A percentile compares a stretch with the other conserved stretches of the same genome.
Conservation (phyloP, 2,329 filamentous ascomycete genomes). For the Penicillium sp. region DNA sequence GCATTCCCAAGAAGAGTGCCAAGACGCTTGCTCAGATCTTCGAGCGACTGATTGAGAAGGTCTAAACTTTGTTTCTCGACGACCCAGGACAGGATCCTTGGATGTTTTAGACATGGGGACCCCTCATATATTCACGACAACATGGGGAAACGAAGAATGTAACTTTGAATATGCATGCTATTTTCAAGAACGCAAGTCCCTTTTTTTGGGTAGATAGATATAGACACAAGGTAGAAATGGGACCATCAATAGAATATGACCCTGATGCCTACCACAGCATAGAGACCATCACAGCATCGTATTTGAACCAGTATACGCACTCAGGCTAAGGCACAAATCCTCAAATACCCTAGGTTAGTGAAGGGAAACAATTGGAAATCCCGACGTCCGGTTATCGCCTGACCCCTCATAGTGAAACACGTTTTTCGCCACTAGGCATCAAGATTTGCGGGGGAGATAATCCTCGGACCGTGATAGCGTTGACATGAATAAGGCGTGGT, state of each 20-base stretch:
- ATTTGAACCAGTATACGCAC: not conserved
- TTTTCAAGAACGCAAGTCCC: not conserved
- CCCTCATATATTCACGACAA: not conserved
- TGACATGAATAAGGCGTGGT: not conserved
- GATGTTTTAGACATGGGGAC: not conserved
- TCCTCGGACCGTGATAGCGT: not conserved
- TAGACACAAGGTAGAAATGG: not conserved
- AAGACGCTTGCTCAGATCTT: conserved; percentile 71
- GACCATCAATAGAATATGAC: not conserved
- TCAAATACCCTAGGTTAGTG: not conserved
- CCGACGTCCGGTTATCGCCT: not conserved
- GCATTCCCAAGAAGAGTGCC: conserved; percentile 83
- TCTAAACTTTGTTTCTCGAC: conserved; percentile 27
- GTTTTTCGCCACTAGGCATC: not conserved
- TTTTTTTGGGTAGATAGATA: not conserved
- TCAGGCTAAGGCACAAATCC: not conserved
- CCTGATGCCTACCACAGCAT: not conserved
- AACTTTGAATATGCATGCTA: conserved; percentile 2
- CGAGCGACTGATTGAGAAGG: conserved; percentile 67
- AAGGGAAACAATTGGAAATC: not conserved
- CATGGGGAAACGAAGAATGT: not conserved
- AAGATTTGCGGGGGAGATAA: not conserved
- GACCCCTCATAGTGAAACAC: not conserved
- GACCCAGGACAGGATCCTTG: not conserved
- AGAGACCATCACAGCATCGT: not conserved